A percentile compares a stretch with the other conserved stretches of the same genome.
Conservation (phyloP, 2,329 filamentous ascomycete species). For the Epichloe elymi region DNA sequence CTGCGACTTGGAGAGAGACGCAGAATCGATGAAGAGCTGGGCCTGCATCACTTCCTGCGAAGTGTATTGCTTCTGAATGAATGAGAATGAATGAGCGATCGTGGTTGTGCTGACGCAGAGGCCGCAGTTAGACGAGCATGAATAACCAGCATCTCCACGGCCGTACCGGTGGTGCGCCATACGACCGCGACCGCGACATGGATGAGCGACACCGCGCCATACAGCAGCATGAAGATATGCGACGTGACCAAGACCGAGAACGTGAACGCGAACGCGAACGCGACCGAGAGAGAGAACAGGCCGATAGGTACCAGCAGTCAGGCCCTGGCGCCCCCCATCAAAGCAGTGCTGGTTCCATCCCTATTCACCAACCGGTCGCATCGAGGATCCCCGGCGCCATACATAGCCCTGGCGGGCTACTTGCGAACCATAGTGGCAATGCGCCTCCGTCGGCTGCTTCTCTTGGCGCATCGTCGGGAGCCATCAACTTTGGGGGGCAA, state of each 20-base stretch:
- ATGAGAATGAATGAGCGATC: slow-evolving; percentile 7
- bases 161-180: slow-evolving; percentile 25
- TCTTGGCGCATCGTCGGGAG: slow-evolving; percentile 37
- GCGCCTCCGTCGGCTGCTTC: slow-evolving; percentile 36
- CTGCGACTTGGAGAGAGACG: neutral
- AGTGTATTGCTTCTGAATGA: neutral
- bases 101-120: slow-evolving; percentile 3
- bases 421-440: slow-evolving; percentile 57
- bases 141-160: slow-evolving; percentile 33
- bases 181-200: slow-evolving; percentile 36
- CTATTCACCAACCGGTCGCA: slow-evolving; percentile 88
- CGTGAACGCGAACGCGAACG: slow-evolving; percentile 54
- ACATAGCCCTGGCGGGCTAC: slow-evolving; percentile 80
- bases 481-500: slow-evolving; percentile 43
- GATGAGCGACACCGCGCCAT: slow-evolving; percentile 34
- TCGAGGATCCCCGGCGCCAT: slow-evolving; percentile 68
- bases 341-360: slow-evolving; percentile 75
- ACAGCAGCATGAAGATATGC: slow-evolving; percentile 35
- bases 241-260: slow-evolving; percentile 36
- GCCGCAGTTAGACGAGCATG: slow-evolving; percentile 22
- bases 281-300: slow-evolving; percentile 28
- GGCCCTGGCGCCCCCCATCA: slow-evolving; percentile 44
- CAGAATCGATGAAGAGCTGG: neutral
- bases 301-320: slow-evolving; percentile 55
- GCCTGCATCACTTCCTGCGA: no score